Evolutionary conservation across 139 green algal species (phyloP).

Genomic region (Auxenochlorella pyrenoidosa): DNA sequence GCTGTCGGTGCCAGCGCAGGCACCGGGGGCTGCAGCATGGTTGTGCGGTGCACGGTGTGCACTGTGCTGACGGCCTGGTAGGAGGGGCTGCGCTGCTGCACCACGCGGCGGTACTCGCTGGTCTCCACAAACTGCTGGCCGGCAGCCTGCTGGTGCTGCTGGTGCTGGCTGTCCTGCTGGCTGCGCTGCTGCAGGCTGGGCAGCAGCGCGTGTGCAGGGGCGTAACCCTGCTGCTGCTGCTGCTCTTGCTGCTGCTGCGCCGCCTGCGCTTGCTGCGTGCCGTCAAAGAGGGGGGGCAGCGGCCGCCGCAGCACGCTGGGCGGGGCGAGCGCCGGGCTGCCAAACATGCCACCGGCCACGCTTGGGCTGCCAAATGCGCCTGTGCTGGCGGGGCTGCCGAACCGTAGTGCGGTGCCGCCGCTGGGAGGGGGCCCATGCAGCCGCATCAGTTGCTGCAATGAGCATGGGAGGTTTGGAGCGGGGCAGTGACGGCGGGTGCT

Average conservation of each 20-base stretch:
- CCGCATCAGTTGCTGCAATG: slow-evolving; percentile 6
- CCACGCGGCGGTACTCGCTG: slow-evolving; percentile 2
- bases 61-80: slow-evolving; percentile 21
- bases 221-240: not conserved
- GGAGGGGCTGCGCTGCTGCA: slow-evolving; percentile 21
- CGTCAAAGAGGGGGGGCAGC: not conserved
- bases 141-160: not conserved
- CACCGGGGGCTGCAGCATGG: not conserved
- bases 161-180: not conserved
- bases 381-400: not conserved
- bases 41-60: slow-evolving; percentile 12
- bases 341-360: not conserved
- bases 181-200: not conserved
- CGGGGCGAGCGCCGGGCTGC: not conserved
- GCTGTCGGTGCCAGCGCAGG: not conserved
- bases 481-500: not conserved
- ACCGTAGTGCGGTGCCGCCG: not conserved
- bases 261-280: not conserved
- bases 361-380: not conserved
- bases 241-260: not conserved
- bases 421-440: not conserved
- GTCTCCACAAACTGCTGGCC: not conserved
- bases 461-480: too few species aligned
- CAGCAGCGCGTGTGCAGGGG: not conserved
- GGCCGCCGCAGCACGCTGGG: not conserved